Evolutionary conservation across 306 rosid species (phyloP), one percentile per base, ranked within the genome.

Genomic region (Cucurbita moschata): DNA sequence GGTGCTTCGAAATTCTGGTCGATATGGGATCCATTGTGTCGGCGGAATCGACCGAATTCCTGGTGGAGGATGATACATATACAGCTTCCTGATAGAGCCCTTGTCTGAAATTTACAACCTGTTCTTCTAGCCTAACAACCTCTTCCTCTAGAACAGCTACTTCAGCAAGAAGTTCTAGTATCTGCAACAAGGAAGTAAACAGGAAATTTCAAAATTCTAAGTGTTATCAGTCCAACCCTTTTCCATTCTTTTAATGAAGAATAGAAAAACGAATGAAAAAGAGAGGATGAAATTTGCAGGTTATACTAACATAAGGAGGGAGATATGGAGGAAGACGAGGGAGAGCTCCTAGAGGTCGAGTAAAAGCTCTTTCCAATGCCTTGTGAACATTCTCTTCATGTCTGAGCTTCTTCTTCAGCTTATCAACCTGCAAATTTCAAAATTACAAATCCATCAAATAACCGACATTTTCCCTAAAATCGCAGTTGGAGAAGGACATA

Each of bases 291-390:
- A 73, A 23, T 2, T 55, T 23, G 77, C 18, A 23, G 38, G 16
- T 43, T 42, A 14, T 13, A 74, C 96, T 83, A 59, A 93, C 98
- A 82, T 82, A 61, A 59, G 94, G 89, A 84, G 98, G 98, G 58
- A 93, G 97, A 88, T 88, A 93, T 13, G 98, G 97, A 76, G 98
- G 98, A 73, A 93, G 94, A 75, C 97, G 97, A 80, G 98, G 98
- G 49, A 93, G 85, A 74, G 97, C 90, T 76, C 98, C 98, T 54
- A 93, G 75, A 58, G 98, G 97, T 74, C 98, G 83, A 3, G 94
- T 86, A 35, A 93, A 89, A 68, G 96, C 98, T 77, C 98, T 90
- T 76, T 93, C 98, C 67, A 93, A 85, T 16, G 88, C 98, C 82
- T 89, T 93, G 15, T 93, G 98, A 18, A 93, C 92, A 83, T 93